Evolutionary conservation across 2,329 filamentous ascomycete genomes (phyloP).

Genomic region (Botrytis tulipae): DNA sequence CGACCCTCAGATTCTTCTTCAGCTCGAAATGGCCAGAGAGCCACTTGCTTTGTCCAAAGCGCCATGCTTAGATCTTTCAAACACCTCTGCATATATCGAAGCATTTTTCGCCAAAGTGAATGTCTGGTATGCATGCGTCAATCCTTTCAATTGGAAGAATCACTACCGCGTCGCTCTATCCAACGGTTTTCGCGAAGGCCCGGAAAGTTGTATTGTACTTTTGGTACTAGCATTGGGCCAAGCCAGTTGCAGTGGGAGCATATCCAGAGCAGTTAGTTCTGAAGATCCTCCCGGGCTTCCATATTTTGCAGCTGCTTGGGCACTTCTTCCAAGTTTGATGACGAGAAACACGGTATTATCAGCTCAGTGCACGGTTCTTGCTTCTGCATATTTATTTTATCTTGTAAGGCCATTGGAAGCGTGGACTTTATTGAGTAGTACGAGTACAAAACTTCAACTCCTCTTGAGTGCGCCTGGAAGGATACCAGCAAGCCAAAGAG

Average conservation of each 20-base stretch:
- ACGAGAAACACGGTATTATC: conserved; percentile 75
- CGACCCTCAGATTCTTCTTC: conserved; percentile 76
- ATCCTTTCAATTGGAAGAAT: conserved; percentile 74
- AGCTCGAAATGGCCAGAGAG: conserved; percentile 76
- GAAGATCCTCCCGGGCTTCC: conserved; percentile 73
- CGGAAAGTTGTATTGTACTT: conserved; percentile 79
- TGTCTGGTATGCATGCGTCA: conserved; percentile 82
- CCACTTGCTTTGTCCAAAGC: conserved; percentile 67
- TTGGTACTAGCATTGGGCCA: conserved; percentile 75
- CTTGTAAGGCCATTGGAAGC: conserved; percentile 78
- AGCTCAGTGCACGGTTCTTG: conserved; percentile 76
- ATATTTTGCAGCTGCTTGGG: conserved; percentile 81
- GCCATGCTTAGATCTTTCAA: conserved; percentile 68
- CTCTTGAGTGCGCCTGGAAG: conserved; percentile 71
- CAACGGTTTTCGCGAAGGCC: conserved; percentile 73
- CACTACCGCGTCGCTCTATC: conserved; percentile 74
- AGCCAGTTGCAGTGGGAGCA: conserved; percentile 72
- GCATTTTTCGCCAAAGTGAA: conserved; percentile 81
- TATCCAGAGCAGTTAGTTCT: conserved; percentile 66
- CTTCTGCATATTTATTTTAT: conserved; percentile 80
- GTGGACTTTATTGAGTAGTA: conserved; percentile 76
- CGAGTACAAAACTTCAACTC: conserved; percentile 78
- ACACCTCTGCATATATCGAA: conserved; percentile 71
- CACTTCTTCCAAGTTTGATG: conserved; percentile 73
- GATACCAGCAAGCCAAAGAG: conserved; percentile 67